Percentiles rank a stretch among this genome's conserved stretches.
Conservation (phyloP, 305 asterid genomes). For the Fraxinus sp. region DNA sequence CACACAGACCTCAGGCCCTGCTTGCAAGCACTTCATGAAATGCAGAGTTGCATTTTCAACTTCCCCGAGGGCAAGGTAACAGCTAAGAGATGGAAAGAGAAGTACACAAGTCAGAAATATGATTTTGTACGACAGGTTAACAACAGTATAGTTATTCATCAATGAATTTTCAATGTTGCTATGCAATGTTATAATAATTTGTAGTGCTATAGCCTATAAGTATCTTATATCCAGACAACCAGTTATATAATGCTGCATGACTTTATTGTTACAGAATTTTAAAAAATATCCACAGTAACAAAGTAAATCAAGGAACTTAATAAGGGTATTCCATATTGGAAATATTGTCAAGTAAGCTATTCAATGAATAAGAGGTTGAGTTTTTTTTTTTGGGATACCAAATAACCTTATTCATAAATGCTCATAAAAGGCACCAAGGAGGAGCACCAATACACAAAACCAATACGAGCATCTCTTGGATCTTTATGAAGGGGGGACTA, state of each 20-base stretch:
- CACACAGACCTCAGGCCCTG: slow-evolving; percentile 59
- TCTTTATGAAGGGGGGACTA: neutral
- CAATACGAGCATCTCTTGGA: neutral
- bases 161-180: neutral
- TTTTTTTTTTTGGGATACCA: neutral
- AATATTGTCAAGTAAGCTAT: neutral
- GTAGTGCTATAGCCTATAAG: neutral
- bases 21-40: slow-evolving; percentile 78
- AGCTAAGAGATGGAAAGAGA: slow-evolving; percentile 47
- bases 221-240: slow-evolving; percentile 4
- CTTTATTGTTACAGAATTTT: neutral
- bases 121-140: neutral
- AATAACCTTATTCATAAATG: neutral
- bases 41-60: slow-evolving; percentile 71
- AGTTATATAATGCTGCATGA: neutral
- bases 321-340: neutral
- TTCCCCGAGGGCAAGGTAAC: slow-evolving; percentile 92
- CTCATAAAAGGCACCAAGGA: neutral
- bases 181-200: neutral
- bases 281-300: neutral
- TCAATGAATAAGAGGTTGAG: neutral
- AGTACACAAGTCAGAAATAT: slow-evolving; percentile 22
- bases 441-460: neutral
- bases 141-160: slow-evolving; percentile 2
- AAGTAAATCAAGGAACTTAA: neutral